phyloP scores from a whole-genome alignment of 1,284 basidiomycete species.

The Cutaneotrichosporon cavernicola region DNA sequence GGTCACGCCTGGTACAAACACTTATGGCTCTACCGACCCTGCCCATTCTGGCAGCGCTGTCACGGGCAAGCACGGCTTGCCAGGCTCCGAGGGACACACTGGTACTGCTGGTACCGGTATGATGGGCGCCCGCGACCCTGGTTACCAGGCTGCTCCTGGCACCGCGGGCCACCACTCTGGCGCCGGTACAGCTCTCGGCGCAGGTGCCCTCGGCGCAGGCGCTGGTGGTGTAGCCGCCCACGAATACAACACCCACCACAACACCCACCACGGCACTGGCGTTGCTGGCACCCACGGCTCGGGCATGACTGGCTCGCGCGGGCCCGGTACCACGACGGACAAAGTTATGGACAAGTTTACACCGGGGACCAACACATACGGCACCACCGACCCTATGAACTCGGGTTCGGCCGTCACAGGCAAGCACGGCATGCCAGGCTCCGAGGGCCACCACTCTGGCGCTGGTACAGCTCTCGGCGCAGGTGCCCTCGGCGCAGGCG shows the following conservation, averaged over 20 bases:
- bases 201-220: constrained; percentile 6
- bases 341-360: background rate
- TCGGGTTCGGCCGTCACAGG: background rate
- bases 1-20: background rate
- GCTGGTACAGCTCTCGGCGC: constrained; percentile 3
- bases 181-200: background rate
- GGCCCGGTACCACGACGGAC: background rate
- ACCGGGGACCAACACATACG: background rate
- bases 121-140: background rate
- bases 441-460: background rate
- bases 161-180: background rate
- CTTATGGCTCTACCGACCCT: background rate
- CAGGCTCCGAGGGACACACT: background rate
- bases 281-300: background rate
- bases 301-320: background rate
- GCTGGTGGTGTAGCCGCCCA: constrained; percentile 1
- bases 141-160: background rate
- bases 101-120: background rate
- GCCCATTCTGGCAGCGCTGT: background rate
- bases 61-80: background rate
- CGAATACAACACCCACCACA: constrained; percentile 6
- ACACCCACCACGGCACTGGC: too few species aligned
- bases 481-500: constrained; percentile 5
- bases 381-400: background rate
- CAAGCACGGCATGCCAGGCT: background rate